Base-by-base conservation (phyloP, 1,139 yeast species). In the Groenewaldozyma auringiensis region DNA sequence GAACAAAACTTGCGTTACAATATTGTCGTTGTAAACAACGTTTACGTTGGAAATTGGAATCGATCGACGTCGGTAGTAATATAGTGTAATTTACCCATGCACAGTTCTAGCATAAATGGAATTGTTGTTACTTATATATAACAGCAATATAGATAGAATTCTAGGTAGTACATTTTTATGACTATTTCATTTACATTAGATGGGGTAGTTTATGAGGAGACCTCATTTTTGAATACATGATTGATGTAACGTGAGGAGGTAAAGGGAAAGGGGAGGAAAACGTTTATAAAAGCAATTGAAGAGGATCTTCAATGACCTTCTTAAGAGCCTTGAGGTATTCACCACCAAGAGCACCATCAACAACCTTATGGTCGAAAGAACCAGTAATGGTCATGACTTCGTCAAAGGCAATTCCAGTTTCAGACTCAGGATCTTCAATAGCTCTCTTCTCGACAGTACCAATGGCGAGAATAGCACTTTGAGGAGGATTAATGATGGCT, bases 301-400 rank as follows among this genome's bases (percentile, higher is more conserved):
- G 78, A 62, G 99, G 99, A 75, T 92, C 89, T 75, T 92, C 99
- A 57, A 92, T 69, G 58, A 87, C 81, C 63, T 77, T 77, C 80
- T 92, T 92, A 70, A 92, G 78, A 58, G 88, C 95, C 71, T 79
- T 86, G 75, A 92, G 86, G 78, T 79, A 94, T 62, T 92, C 97
- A 67, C 95, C 98, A 61, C 96, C 98, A 60, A 84, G 81, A 48
- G 97, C 97, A 62, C 99, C 99, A 65, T 92, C 99, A 54, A 89
- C 81, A 50, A 84, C 83, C 75, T 96, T 85, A 75, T 92, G 99
- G 72, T 92, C 99, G 64, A 92, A 92, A 47, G 97, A 86, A 70
- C 95, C 96, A 50, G 97, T 89, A 65, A 89, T 78, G 60, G 81
- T 84, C 63, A 92, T 83, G 63, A 84, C 84, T 62, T 86, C 94